phyloP scores from a whole-genome alignment of 331 rosid genomes.

The Quercus lobata region DNA sequence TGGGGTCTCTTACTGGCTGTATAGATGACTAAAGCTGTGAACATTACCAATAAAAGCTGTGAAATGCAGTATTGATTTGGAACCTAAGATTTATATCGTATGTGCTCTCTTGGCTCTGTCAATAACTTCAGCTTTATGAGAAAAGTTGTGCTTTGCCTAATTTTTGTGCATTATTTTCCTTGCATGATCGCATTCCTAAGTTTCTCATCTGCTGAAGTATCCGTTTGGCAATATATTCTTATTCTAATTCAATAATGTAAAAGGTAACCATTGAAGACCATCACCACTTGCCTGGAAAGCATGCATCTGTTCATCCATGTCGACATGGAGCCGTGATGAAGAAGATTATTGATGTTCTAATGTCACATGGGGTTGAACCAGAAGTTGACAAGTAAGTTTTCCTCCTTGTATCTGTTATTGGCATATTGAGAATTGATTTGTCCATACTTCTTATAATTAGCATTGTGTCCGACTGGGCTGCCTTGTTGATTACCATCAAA shows the following conservation, averaged over 20 bases:
- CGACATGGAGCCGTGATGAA: slow-evolving; percentile 98
- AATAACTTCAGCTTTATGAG: not conserved
- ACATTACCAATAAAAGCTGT: too few species aligned
- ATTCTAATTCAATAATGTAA: slow-evolving; percentile 6
- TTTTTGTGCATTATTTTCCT: not conserved
- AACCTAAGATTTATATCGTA: too few species aligned
- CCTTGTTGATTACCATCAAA: too few species aligned
- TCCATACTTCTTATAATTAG: too few species aligned
- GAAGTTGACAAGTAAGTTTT: slow-evolving; percentile 88
- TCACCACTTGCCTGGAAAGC: slow-evolving; percentile 18
- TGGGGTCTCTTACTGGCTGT: too few species aligned
- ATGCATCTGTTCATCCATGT: slow-evolving; percentile 98
- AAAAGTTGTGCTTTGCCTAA: not conserved
- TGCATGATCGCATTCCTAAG: not conserved
- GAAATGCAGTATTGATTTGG: too few species aligned
- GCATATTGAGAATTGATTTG: not conserved
- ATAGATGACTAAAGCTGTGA: too few species aligned
- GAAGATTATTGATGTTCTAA: slow-evolving; percentile 87
- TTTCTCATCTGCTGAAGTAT: not conserved
- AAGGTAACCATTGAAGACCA: not conserved
- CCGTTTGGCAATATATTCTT: not conserved
- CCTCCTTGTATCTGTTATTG: not conserved
- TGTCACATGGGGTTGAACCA: slow-evolving; percentile 97
- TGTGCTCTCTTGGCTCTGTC: too few species aligned
- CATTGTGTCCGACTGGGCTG: too few species aligned